Percentiles rank a stretch among this genome's conserved stretches.
phyloP scores from a whole-genome alignment of 352 stramenopile species.

The Phytopythium ostracodes region DNA sequence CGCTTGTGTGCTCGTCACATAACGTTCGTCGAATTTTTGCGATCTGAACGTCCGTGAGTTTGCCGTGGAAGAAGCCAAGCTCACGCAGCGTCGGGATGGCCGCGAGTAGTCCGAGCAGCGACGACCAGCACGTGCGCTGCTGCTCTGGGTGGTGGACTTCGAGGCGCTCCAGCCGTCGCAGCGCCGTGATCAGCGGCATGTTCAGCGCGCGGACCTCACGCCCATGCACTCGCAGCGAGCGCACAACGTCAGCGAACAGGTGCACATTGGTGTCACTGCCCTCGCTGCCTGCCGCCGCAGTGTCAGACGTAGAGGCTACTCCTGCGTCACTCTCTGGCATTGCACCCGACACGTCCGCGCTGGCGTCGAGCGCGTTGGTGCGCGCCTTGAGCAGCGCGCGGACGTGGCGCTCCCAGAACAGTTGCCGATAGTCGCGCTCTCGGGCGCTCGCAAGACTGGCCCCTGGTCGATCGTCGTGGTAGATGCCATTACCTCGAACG shows the following conservation, averaged over 20 bases:
- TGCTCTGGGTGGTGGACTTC: constrained; percentile 78
- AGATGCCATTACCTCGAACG: constrained; percentile 5
- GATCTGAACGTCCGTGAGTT: constrained; percentile 42
- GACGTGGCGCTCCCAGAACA: constrained; percentile 63
- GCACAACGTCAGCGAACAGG: constrained; percentile 58
- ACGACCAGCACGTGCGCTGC: constrained; percentile 45
- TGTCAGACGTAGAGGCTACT: background rate
- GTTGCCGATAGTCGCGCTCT: constrained; percentile 31
- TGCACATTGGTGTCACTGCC: background rate
- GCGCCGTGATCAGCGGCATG: constrained; percentile 30
- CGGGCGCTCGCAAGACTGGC: constrained; percentile 6
- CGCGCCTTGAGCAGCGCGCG: constrained; percentile 37
- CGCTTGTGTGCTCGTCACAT: constrained; percentile 8
- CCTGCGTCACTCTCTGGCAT: constrained; percentile 5
- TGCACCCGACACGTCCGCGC: background rate
- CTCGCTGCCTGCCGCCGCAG: background rate
- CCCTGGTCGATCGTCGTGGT: constrained; percentile 10
- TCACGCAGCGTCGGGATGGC: constrained; percentile 29
- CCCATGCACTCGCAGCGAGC: constrained; percentile 53
- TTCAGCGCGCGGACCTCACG: constrained; percentile 58
- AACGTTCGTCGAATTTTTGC: constrained; percentile 32
- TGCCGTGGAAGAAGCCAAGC: constrained; percentile 73
- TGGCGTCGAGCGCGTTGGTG: constrained; percentile 7
- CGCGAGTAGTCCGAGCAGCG: constrained; percentile 28
- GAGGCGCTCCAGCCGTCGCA: constrained; percentile 41